A percentile compares a stretch with the other conserved stretches of the same genome.
Conservation (phyloP, 2,329 filamentous ascomycete species). For the Aspergillus fijiensis region DNA sequence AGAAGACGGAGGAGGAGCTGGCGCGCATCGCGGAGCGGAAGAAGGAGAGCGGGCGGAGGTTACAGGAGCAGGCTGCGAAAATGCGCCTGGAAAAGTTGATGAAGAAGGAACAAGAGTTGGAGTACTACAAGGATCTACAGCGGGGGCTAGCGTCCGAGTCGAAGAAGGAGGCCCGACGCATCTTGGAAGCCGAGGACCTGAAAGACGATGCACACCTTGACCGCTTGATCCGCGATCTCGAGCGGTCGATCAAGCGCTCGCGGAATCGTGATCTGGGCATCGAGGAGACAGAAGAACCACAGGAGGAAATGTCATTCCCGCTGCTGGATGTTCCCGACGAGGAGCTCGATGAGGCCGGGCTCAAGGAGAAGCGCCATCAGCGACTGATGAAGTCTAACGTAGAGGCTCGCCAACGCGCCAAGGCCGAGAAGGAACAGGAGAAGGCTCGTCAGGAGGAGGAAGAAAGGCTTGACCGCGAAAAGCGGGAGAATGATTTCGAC, state of each 20-base stretch:
- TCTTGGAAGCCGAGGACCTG: constrained; percentile 86
- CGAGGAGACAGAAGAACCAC: constrained; percentile 74
- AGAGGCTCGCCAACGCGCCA: constrained; percentile 88
- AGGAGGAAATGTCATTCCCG: constrained; percentile 77
- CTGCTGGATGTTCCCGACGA: constrained; percentile 88
- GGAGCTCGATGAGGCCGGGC: constrained; percentile 81
- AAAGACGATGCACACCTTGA: constrained; percentile 88
- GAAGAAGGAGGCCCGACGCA: constrained; percentile 85
- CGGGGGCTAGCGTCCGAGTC: constrained; percentile 68
- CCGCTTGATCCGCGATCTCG: constrained; percentile 80
- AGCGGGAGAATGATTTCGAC: constrained; percentile 79
- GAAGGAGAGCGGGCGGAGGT: constrained; percentile 84
- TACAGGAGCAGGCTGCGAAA: constrained; percentile 95
- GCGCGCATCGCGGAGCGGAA: constrained; percentile 87
- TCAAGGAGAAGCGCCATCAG: constrained; percentile 93
- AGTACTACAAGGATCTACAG: constrained; percentile 88
- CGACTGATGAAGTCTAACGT: constrained; percentile 91
- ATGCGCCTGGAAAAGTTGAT: constrained; percentile 95
- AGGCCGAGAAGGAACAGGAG: constrained; percentile 92
- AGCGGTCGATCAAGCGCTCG: constrained; percentile 84
- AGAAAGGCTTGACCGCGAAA: constrained; percentile 77
- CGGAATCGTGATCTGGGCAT: constrained; percentile 92
- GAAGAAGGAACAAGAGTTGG: constrained; percentile 91
- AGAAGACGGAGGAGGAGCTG: constrained; percentile 94
- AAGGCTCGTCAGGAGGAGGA: constrained; percentile 81